Evolutionary conservation across 2,329 filamentous ascomycete genomes (phyloP).

Genomic region (Arthrobotrys iridis): DNA sequence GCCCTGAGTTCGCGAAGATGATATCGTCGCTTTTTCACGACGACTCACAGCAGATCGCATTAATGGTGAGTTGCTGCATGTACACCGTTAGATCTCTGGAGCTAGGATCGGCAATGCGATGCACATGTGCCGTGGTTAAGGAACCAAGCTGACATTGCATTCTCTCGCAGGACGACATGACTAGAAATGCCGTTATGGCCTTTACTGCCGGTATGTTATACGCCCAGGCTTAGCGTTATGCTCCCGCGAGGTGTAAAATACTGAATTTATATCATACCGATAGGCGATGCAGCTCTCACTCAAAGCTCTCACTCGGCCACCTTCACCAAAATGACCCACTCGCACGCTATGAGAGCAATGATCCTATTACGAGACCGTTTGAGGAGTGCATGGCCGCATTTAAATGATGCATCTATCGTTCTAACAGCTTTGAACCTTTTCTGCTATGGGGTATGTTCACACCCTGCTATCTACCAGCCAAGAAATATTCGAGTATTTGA

Average conservation of each 20-base stretch:
- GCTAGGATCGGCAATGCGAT: background rate
- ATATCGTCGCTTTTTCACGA: slow-evolving; percentile 47
- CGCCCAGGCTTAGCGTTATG: background rate
- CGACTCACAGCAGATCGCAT: slow-evolving; percentile 50
- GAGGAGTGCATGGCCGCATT: slow-evolving; percentile 38
- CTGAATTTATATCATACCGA: background rate
- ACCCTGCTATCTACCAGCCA: background rate
- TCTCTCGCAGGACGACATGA: slow-evolving; percentile 50
- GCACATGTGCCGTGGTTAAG: background rate
- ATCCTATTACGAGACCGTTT: slow-evolving; percentile 37
- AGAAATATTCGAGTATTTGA: background rate
- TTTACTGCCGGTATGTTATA: slow-evolving; percentile 44
- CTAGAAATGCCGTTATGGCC: slow-evolving; percentile 53
- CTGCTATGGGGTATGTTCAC: slow-evolving; percentile 47
- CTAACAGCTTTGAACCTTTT: slow-evolving; percentile 52
- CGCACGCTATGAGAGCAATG: slow-evolving; percentile 48
- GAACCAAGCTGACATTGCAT: slow-evolving; percentile 33
- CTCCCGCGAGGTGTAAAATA: background rate
- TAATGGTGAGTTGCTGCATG: slow-evolving; percentile 44
- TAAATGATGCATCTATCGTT: slow-evolving; percentile 52
- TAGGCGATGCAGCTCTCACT: slow-evolving; percentile 48
- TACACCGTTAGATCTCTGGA: background rate
- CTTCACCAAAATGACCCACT: slow-evolving; percentile 52
- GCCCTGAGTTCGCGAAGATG: slow-evolving; percentile 38
- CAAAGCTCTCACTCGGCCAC: slow-evolving; percentile 49